phyloP scores from a whole-genome alignment of 805 yeast genomes.

The Candida dajiaensis region DNA sequence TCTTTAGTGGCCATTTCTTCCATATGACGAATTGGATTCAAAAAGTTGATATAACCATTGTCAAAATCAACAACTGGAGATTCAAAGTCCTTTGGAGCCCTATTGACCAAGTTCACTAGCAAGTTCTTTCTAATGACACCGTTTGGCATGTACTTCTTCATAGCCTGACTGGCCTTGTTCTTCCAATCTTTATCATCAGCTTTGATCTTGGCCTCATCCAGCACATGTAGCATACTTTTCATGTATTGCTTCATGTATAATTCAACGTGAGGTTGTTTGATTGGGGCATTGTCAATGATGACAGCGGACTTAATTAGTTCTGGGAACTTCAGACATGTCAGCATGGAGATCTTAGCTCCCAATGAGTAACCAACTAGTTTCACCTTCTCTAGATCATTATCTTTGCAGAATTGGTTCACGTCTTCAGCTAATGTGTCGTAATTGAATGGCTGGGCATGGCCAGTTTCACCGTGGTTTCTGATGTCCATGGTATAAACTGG shows the following conservation, averaged over 20 bases:
- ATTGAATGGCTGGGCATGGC: conserved; percentile 38
- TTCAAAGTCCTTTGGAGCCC: conserved; percentile 22
- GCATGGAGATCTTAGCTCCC: conserved; percentile 51
- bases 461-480: conserved; percentile 46
- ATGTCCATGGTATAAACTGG: conserved; percentile 40
- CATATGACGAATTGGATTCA: conserved; percentile 29
- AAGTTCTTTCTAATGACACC: conserved; percentile 31
- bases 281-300: conserved; percentile 46
- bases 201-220: conserved; percentile 46
- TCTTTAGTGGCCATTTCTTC: conserved; percentile 22
- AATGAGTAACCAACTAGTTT: conserved; percentile 42
- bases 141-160: conserved; percentile 94
- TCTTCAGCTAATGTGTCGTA: conserved; percentile 39
- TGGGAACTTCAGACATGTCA: conserved; percentile 35
- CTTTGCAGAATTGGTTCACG: conserved; percentile 31
- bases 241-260: conserved; percentile 30
- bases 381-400: conserved; percentile 24
- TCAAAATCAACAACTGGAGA: conserved; percentile 24
- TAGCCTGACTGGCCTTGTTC: conserved; percentile 85
- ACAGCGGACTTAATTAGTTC: conserved; percentile 35
- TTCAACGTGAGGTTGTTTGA: conserved; percentile 29
- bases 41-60: conserved; percentile 26
- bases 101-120: conserved; percentile 31
- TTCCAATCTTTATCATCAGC: conserved; percentile 39
- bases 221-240: conserved; percentile 66